Evolutionary conservation across 2,329 filamentous ascomycete species (phyloP), one percentile per base, ranked within the genome.

Genomic region (Pyricularia sp.): DNA sequence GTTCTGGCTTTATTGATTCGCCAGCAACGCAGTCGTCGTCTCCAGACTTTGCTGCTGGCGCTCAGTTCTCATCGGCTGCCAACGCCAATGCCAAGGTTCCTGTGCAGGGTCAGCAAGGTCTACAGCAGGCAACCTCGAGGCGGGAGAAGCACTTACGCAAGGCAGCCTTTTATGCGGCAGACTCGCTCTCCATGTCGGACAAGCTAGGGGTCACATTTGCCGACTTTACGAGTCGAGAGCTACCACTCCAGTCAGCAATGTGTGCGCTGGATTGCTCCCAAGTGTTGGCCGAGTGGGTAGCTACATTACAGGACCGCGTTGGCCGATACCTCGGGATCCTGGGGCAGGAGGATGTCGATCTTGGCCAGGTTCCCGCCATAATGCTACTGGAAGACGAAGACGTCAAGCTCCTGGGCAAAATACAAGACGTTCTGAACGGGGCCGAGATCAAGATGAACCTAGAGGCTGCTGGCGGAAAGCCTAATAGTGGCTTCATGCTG

Each of bases 321-420:
- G 94, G 94, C 0, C 88, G 89, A 4, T 97, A 95, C 74, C 79
- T 98, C 6, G 94, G 94, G 4, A 88, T 97, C 6, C 85, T 98
- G 1, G 94, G 94, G 14, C 90, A 91, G 70, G 92, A 97, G 71
- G 86, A 91, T 0, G 87, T 95, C 42, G 93, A 97, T 74, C 85
- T 92, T 67, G 83, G 84, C 0, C 90, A 94, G 73, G 91, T 97
- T 9, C 93, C 93, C 2, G 92, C 90, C 2, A 91, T 97, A 69
- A 93, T 97, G 88, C 85, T 97, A 4, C 84, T 98, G 0, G 94
- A 97, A 75, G 92, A 95, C 23, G 94, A 98, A 76, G 94, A 99
- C 73, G 86, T 91, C 72, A 94, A 94, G 78, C 83, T 98, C 1
- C 81, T 98, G 7, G 84, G 87, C 64, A 97, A 96, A 80, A 88